Base-by-base conservation (phyloP, 2,329 filamentous ascomycete genomes). In the Grosmannia clavigera region DNA sequence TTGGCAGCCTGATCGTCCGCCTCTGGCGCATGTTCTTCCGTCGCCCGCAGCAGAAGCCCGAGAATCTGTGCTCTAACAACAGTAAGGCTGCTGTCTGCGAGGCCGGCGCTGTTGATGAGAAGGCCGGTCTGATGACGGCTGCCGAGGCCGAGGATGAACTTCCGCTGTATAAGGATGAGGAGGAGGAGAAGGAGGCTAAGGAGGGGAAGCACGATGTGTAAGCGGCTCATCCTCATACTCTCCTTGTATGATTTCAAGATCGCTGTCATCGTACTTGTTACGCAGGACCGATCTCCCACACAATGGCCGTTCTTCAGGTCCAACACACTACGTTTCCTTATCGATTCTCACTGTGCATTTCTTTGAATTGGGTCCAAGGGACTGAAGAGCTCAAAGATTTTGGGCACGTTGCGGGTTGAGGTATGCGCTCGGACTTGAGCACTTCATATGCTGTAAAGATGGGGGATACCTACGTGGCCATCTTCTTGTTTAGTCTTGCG, bases 1-100 rank as follows among this genome's bases (percentile, higher is more conserved):
- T 86, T 50, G 85, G 85, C 63, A 83, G 81, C 57, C 66, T 86
- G 58, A 75, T 84, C 59, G 78, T 85, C 58, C 82, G 81, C 61
- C 57, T 85, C 31, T 82, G 82, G 75, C 79, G 81, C 63, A 12
- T 60, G 35, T 72, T 77, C 62, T 69, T 85, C 62, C 73, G 75
- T 66, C 79, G 81, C 58, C 75, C 78, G 56, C 68, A 68, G 52
- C 70, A 68, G 58, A 22, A 62, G 62, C 46, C 61, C 55, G 60
- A 61, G 53, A 58, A 54, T n/a, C 54, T 27, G 58, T 62, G 55
- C 54, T 62, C 61, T 57, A 59, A 29, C 67, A 76, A 76, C 58
- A 59, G 33, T 67, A 76, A 76, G 69, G 68, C 71, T n/a, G 64
- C 70, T 3, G 65, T 64, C 14, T 61, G 67, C n/a, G 76, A 78